Percentiles rank a stretch among this genome's conserved stretches.
phyloP scores from a whole-genome alignment of 73 alveolate genomes.

The Urostyla sp. region DNA sequence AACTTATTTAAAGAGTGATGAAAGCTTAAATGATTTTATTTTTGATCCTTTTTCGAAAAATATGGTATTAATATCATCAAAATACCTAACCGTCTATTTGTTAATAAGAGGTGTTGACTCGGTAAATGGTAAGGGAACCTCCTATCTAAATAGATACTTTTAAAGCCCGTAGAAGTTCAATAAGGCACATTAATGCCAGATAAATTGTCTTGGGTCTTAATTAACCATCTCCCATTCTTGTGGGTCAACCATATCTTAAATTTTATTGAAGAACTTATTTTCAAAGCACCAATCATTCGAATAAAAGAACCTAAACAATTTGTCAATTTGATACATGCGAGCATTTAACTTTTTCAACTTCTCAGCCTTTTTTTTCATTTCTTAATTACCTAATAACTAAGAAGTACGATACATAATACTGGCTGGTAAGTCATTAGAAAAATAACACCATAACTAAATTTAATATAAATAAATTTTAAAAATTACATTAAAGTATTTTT shows the following conservation, averaged over 20 bases:
- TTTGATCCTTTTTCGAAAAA: neutral
- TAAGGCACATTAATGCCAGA: conserved; percentile 73
- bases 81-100: neutral
- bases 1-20: neutral
- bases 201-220: conserved; percentile 73
- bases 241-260: conserved; percentile 47
- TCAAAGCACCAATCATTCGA: conserved; percentile 82
- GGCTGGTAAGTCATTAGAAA: conserved; percentile 62
- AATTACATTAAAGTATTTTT: neutral
- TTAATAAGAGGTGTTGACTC: neutral
- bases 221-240: conserved; percentile 66
- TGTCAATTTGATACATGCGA: neutral
- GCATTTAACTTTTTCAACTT: conserved; percentile 45
- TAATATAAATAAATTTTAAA: neutral
- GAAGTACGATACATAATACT: conserved; percentile 19
- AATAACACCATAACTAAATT: conserved; percentile 4
- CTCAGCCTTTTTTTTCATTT: conserved; percentile 72
- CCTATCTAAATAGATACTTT: conserved; percentile 81
- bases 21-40: neutral
- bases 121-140: conserved; percentile 56
- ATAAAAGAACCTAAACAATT: conserved; percentile 61
- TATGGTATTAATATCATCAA: neutral
- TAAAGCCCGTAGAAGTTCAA: conserved; percentile 79
- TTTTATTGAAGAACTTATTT: conserved; percentile 45
- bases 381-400: conserved; percentile 54